Conservation (phyloP, 495 filamentous ascomycete genomes). For the Extremus antarcticus region DNA sequence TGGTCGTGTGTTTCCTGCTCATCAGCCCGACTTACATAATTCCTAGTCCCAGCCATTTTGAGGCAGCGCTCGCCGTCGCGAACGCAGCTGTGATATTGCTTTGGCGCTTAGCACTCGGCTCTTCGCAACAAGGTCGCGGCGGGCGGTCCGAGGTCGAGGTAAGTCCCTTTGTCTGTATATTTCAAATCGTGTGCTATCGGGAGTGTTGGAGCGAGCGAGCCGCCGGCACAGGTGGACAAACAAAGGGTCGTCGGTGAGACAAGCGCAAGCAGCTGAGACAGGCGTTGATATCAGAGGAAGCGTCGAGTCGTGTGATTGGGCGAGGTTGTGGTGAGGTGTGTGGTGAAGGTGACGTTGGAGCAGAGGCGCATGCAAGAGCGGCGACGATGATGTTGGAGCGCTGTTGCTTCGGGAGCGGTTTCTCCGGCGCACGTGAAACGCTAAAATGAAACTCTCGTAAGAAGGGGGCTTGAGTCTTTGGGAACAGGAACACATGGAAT, state of each 20-base stretch:
- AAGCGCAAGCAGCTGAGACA: not conserved
- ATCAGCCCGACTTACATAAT: slow-evolving; percentile 60
- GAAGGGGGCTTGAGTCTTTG: no score
- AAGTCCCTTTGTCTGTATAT: not conserved
- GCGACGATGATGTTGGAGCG: no score
- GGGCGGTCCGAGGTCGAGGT: not conserved
- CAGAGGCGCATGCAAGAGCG: no score
- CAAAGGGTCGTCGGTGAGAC: slow-evolving; percentile 1
- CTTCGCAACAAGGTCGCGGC: not conserved
- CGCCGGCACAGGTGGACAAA: not conserved
- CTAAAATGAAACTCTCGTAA: no score
- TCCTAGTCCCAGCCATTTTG: slow-evolving; percentile 88
- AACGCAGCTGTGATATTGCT: not conserved
- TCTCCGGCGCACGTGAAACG: no score
- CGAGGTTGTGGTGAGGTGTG: not conserved
- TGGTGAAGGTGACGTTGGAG: not conserved
- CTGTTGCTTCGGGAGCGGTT: no score
- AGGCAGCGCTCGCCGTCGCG: not conserved
- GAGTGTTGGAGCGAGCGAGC: not conserved
- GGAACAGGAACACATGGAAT: no score
- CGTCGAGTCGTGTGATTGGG: not conserved
- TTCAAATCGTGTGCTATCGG: not conserved
- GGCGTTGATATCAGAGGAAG: not conserved
- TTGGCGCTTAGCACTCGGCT: not conserved
- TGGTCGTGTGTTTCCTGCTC: not conserved